A percentile compares a stretch with the other conserved stretches of the same genome.
phyloP scores from a whole-genome alignment of 768 basidiomycete species.

The Ramaria rubella region DNA sequence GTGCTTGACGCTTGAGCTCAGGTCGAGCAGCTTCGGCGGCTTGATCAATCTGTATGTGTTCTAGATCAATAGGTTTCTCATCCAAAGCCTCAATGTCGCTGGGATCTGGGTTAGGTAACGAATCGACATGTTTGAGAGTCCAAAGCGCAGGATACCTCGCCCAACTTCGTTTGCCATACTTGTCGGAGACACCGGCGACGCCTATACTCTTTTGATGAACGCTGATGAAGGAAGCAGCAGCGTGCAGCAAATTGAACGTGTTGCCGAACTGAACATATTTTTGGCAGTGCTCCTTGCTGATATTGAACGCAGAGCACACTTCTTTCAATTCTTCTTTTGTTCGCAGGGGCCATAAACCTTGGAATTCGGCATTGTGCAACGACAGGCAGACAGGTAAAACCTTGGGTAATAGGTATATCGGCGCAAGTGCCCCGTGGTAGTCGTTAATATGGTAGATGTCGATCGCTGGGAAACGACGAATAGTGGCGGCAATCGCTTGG shows the following conservation, averaged over 20 bases:
- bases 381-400: constrained; percentile 87
- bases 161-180: constrained; percentile 96
- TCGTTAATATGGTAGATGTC: constrained; percentile 96
- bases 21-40: constrained; percentile 86
- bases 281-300: constrained; percentile 91
- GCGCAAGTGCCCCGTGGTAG: constrained; percentile 88
- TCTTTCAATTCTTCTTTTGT: constrained; percentile 99
- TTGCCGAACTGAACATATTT: constrained; percentile 98
- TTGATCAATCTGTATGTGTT: constrained; percentile 70
- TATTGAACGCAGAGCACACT: constrained; percentile 96
- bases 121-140: constrained; percentile 94
- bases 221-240: constrained; percentile 88
- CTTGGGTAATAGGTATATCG: constrained; percentile 87
- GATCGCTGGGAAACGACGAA: constrained; percentile 77
- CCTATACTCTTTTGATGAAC: constrained; percentile 89
- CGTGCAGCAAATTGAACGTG: constrained; percentile 93
- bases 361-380: constrained; percentile 95
- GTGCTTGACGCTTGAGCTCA: constrained; percentile 84
- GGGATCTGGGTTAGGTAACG: constrained; percentile 90
- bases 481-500: constrained; percentile 89
- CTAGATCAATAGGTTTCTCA: constrained; percentile 62
- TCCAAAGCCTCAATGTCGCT: constrained; percentile 92
- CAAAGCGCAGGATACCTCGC: constrained; percentile 93
- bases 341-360: constrained; percentile 91
- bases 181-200: constrained; percentile 95